Base-by-base conservation (phyloP, 345 rosid genomes). In the Sisymbrium altissimum region DNA sequence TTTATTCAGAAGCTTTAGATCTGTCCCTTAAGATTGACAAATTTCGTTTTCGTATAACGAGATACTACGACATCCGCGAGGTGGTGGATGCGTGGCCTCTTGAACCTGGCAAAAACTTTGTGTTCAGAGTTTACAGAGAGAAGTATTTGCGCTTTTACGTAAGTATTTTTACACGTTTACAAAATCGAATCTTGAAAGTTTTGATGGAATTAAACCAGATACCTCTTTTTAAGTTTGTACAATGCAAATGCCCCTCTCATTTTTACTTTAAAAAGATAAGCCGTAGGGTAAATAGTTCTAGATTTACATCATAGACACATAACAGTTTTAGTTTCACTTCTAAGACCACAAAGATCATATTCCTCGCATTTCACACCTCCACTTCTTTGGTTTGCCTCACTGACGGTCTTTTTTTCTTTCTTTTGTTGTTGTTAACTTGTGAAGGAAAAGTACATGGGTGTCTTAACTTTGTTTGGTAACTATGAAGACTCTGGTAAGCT, bases 81-180 rank as follows among this genome's bases (percentile, higher is more conserved):
- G 36, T 6, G 36, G 36, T 33, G 36, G 36, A 33, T 36, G 10
- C 5, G 21, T 60, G 65, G 65, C 65, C 65, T 38, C 65, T 38
- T 60, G 11, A 60, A 60, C 65, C 65, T 60, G 46, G 46, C 46
- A 60, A 38, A 60, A 17, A 60, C 32, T 38, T 60, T 60, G 46
- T 60, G 17, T 8, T 60, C 1, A 38, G 3, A 60, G 6, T 60
- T 3, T 60, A 60, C 32, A 60, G 10, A 38, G 65, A 38, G 3
- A 60, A 60, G 46, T 60, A 60, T 38, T 21, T 60, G 13, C 65
- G 48, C 9, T 38, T 60, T 21, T 60, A 60, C 21, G 65, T 58
- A 36, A 58, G 64, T 58, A 58, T 0, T 18, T 38, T 58, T 17
- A 54, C 38, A 54, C n/a, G 9, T 52, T 13, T 9, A 13, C 7